A percentile compares a stretch with the other conserved stretches of the same genome.
Evolutionary conservation across 208 protist genomes (phyloP).

Genomic region (Polymyxa betae): DNA sequence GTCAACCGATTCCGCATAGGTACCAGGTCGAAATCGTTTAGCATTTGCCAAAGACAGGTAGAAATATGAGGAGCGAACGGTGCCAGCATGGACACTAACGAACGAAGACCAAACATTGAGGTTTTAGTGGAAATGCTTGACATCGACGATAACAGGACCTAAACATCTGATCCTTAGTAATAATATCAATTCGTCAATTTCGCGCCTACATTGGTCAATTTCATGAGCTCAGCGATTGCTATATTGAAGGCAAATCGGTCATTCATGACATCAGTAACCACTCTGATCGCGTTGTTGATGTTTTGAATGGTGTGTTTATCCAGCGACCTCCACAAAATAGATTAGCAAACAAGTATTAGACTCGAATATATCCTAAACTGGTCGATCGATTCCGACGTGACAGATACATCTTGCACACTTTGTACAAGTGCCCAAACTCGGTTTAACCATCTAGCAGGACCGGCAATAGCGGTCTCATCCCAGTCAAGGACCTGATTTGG

Average conservation of each 20-base stretch:
- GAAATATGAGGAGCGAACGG: conserved; percentile 20
- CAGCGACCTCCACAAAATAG: too few relatives aligned
- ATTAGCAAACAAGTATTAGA: too few relatives aligned
- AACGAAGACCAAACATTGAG: not conserved
- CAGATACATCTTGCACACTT: not conserved
- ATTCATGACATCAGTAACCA: conserved; percentile 24
- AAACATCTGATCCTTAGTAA: not conserved
- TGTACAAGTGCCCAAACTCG: not conserved
- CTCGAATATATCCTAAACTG: too few relatives aligned
- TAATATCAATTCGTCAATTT: not conserved
- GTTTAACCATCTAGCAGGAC: conserved; percentile 25
- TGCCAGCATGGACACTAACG: conserved; percentile 9
- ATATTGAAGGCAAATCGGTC: conserved; percentile 9
- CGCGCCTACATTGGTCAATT: conserved; percentile 1
- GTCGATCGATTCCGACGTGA: not conserved
- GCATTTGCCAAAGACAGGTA: not conserved
- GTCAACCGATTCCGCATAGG: not conserved
- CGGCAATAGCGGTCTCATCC: conserved; percentile 15
- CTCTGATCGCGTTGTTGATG: not conserved
- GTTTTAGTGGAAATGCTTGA: not conserved
- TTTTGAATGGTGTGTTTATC: too few relatives aligned
- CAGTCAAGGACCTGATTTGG: conserved; percentile 18
- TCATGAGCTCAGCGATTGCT: conserved; percentile 37
- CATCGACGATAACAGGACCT: not conserved
- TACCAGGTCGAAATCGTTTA: not conserved